phyloP scores from a whole-genome alignment of 2,329 filamentous ascomycete species.

The Alternaria tenuissima region DNA sequence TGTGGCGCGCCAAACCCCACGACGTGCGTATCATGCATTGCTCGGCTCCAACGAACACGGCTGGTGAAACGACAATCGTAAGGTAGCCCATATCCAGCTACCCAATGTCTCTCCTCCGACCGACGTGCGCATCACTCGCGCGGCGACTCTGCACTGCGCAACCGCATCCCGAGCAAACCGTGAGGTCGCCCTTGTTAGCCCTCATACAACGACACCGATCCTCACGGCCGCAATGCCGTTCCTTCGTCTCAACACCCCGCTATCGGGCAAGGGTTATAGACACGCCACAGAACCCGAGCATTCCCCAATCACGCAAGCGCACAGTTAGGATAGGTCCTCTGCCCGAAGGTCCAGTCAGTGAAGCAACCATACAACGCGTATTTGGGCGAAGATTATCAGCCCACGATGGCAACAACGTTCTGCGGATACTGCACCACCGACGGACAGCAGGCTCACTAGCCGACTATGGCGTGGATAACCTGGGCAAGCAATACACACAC shows the following conservation, averaged over 20 bases:
- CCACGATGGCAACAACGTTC: slow-evolving; percentile 45
- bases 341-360: slow-evolving; percentile 39
- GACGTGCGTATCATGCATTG: slow-evolving; percentile 19
- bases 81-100: not conserved
- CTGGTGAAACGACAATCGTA: slow-evolving; percentile 3
- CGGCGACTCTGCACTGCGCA: slow-evolving; percentile 38
- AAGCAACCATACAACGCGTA: slow-evolving; percentile 35
- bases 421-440: slow-evolving; percentile 51
- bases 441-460: slow-evolving; percentile 50
- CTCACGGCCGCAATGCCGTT: slow-evolving; percentile 28
- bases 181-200: slow-evolving; percentile 31
- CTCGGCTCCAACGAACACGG: not conserved
- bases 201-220: slow-evolving; percentile 25
- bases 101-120: slow-evolving; percentile 43
- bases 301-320: slow-evolving; percentile 36
- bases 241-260: slow-evolving; percentile 36
- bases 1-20: slow-evolving; percentile 1
- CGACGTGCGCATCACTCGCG: slow-evolving; percentile 37
- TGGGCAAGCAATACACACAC: slow-evolving; percentile 39
- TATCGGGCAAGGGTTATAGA: slow-evolving; percentile 37
- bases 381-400: slow-evolving; percentile 43
- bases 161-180: slow-evolving; percentile 26
- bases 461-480: slow-evolving; percentile 50
- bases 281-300: slow-evolving; percentile 31
- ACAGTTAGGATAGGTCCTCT: slow-evolving; percentile 45